Base-by-base conservation (phyloP, 2,329 filamentous ascomycete genomes). In the Ambrosiella beaveri region DNA sequence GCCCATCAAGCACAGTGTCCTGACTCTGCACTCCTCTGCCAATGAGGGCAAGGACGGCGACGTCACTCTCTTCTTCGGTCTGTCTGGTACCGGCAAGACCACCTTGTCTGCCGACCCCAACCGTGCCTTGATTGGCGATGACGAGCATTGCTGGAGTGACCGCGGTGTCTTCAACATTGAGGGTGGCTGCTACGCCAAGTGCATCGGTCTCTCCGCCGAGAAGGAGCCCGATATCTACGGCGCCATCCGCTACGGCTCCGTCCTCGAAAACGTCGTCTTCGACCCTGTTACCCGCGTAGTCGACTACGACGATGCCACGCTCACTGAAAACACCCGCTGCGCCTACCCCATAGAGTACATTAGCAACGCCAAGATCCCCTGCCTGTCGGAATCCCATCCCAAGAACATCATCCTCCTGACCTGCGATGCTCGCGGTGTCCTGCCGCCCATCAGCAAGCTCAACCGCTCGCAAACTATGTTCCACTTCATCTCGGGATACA, bases 401-500 rank as follows among this genome's bases (percentile, higher is more conserved):
- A 85, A 79, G 72, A 98, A 98, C 82, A 97, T 98, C 74, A 87
- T 98, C 69, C 85, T 98, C 65, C 84, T 98, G 66, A 98, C 93
- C 62, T 98, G 93, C 76, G 93, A 98, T 68, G 93, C 93, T 61
- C 88, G 93, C 65, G 93, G 93, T 77, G 93, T 98, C 54, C 83
- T 98, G 59, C 93, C 93, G 59, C 93, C 93, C 54, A 97, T 98
- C 74, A 96, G 89, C 67, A 97, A 97, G 80, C 85, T 98, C 70
- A 83, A 86, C 77, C 81, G 85, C 63, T 82, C 88, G 67, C 93
- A 97, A 77, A 95, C 89, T 72, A 97, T 98, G 91, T 98, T 97
- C 85, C 93, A 98, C 80, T 98, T 98, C 83, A 98, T 98, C 74
- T 95, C 88, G 15, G 93, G 93, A 66, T 98, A 98, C 80, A 98